A percentile compares a stretch with the other conserved stretches of the same genome.
Evolutionary conservation across 108 stramenopile genomes (phyloP).

Genomic region (Seminavis robusta): DNA sequence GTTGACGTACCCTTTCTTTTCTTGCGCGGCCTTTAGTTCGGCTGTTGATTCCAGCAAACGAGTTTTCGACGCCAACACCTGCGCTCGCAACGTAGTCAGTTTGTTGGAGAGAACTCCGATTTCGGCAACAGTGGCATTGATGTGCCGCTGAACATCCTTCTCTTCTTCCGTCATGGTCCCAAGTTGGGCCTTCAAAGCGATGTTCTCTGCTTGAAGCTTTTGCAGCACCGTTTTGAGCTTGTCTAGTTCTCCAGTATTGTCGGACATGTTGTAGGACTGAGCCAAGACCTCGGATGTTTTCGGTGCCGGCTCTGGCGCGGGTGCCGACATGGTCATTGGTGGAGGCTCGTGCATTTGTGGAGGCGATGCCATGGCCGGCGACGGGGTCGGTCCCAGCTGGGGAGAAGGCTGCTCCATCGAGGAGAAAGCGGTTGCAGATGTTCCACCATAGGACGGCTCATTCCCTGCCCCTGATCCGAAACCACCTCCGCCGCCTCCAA

Average conservation of each 20-base stretch:
- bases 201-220: slow-evolving; percentile 79
- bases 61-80: slow-evolving; percentile 63
- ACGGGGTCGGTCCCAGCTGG: not conserved
- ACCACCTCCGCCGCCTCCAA: slow-evolving; percentile 21
- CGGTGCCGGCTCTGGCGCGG: slow-evolving; percentile 11
- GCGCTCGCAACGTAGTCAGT: slow-evolving; percentile 49
- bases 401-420: not conserved
- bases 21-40: slow-evolving; percentile 66
- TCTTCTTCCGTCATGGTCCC: slow-evolving; percentile 75
- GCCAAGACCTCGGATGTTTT: slow-evolving; percentile 16
- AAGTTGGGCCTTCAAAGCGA: slow-evolving; percentile 75
- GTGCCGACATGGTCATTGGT: slow-evolving; percentile 5
- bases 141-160: slow-evolving; percentile 60
- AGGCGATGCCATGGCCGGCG: slow-evolving; percentile 1
- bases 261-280: slow-evolving; percentile 30
- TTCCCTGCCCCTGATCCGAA: not conserved
- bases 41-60: slow-evolving; percentile 65
- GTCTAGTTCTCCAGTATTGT: slow-evolving; percentile 45
- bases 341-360: slow-evolving; percentile 6
- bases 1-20: slow-evolving; percentile 71
- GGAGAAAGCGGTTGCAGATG: not conserved
- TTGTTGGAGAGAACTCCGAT: slow-evolving; percentile 54
- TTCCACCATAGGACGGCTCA: not conserved
- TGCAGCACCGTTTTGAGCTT: slow-evolving; percentile 61
- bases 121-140: slow-evolving; percentile 47